phyloP scores from a whole-genome alignment of 2,329 filamentous ascomycete species.

The Penicillium sp. region DNA sequence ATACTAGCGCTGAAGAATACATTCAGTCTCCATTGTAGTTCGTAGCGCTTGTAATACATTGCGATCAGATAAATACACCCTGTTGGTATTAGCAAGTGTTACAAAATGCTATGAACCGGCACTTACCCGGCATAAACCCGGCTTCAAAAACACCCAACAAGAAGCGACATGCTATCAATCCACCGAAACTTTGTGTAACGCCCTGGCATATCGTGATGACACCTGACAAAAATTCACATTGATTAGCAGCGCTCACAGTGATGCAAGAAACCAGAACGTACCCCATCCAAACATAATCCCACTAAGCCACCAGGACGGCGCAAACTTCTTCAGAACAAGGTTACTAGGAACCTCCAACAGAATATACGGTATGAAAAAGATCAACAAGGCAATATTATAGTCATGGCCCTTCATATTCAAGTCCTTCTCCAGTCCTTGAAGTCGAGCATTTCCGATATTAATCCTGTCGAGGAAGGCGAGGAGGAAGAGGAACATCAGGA shows the following conservation, averaged over 20 bases:
- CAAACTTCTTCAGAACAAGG: slow-evolving; percentile 44
- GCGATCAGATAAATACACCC: slow-evolving; percentile 37
- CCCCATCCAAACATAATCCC: slow-evolving; percentile 45
- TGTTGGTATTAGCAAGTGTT: slow-evolving; percentile 4
- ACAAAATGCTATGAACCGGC: background rate
- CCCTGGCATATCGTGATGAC: slow-evolving; percentile 46
- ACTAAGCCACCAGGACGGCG: slow-evolving; percentile 43
- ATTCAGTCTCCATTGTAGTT: slow-evolving; percentile 40
- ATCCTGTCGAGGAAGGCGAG: slow-evolving; percentile 49
- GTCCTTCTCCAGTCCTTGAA: slow-evolving; percentile 45
- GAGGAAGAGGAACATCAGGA: slow-evolving; percentile 47
- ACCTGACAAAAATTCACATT: slow-evolving; percentile 24
- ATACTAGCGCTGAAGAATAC: slow-evolving; percentile 38
- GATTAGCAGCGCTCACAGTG: background rate
- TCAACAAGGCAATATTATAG: slow-evolving; percentile 45
- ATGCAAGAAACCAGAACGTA: slow-evolving; percentile 12
- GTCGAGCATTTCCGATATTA: slow-evolving; percentile 50
- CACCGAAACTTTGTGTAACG: slow-evolving; percentile 40
- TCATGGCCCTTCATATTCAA: slow-evolving; percentile 44
- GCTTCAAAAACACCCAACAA: slow-evolving; percentile 40
- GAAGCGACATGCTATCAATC: slow-evolving; percentile 38
- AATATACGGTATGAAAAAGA: slow-evolving; percentile 50
- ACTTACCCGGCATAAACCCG: slow-evolving; percentile 38
- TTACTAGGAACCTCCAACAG: slow-evolving; percentile 50
- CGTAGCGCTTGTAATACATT: slow-evolving; percentile 41